These are phyloP conservation scores for Lentinula lateritia DNA, from an alignment of 768 basidiomycete genomes.

Conservation along the genomic window DNA sequence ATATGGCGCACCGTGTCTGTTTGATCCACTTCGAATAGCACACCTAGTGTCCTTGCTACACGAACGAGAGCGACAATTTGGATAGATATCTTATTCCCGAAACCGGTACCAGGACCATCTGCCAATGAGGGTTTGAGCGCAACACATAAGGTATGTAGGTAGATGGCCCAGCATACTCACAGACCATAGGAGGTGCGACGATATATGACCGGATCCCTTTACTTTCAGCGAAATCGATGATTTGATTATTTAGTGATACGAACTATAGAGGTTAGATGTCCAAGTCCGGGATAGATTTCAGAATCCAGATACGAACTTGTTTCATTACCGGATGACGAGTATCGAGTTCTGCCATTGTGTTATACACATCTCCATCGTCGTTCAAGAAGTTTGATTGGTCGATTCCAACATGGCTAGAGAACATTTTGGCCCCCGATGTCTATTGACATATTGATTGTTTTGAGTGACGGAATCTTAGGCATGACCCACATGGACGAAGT, in stretches of 20 bases:
- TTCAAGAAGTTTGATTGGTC: constrained; percentile 1
- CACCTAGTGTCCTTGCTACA: constrained; percentile 3
- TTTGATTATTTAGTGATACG: constrained; percentile 2
- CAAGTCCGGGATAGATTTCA: background rate
- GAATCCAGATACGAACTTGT: background rate
- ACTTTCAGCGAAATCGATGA: constrained; percentile 7
- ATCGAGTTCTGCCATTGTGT: background rate
- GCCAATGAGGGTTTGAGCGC: background rate
- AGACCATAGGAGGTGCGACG: constrained; percentile 10
- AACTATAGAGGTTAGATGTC: background rate
- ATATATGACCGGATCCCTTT: constrained; percentile 9
- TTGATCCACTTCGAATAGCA: constrained; percentile 5
- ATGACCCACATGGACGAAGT: constrained; percentile 8
- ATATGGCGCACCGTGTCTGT: background rate
- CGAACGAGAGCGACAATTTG: constrained; percentile 9
- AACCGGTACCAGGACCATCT: constrained; percentile 10
- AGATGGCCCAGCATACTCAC: background rate
- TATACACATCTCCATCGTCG: constrained; percentile 8
- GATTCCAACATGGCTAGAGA: constrained; percentile 8
- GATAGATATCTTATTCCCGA: constrained; percentile 11
- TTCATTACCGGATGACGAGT: constrained; percentile 7
- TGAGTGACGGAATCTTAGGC: background rate
- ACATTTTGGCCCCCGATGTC: constrained; percentile 10
- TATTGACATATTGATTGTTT: background rate
- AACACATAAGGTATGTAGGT: background rate